Evolutionary conservation across 768 basidiomycete species (phyloP), one percentile per base, ranked within the genome.

Genomic region (Leucocoprinus leucothites): DNA sequence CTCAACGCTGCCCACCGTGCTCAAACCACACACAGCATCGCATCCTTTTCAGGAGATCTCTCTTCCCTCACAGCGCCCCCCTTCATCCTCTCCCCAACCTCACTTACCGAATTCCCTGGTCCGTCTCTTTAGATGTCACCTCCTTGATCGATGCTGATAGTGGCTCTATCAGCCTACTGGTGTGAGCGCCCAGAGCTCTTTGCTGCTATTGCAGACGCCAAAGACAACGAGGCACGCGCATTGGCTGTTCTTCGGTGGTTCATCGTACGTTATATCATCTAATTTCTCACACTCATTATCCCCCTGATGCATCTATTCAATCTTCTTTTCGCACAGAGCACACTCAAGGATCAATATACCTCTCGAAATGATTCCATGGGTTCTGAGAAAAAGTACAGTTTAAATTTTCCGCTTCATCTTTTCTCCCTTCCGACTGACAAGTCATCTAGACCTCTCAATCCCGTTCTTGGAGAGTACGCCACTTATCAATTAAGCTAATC

Each of bases 301-400:
- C 28, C 28, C 38, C 24, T 14, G n/a, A n/a, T n/a, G n/a, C n/a
- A n/a, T n/a, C n/a, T n/a, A n/a, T n/a, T n/a, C n/a, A n/a, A n/a
- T n/a, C n/a, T n/a, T n/a, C n/a, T n/a, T n/a, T n/a, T n/a, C n/a
- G n/a, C n/a, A n/a, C 56, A 89, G 88, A 87, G 87, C 64, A 99
- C 96, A 0, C 80, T 99, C 48, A 97, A 94, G 68, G 95, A 93
- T 13, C 94, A 97, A 65, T 94, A 94, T 68, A 98, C 91, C 40
- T 92, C 92, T 16, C 78, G 95, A 47, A 98, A 98, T 64, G 94
- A 97, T 73, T 86, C 87, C 59, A 88, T 94, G 84, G 96, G 96
- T 13, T 93, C 91, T 25, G 38, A 56, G 42, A 59, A 50, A 19
- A 59, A 57, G 53, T 63, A 50, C 8, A 58, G n/a, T n/a, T 58